Evolutionary conservation across 1,139 yeast genomes (phyloP).

Genomic region (Tardiomyces depauwii): DNA sequence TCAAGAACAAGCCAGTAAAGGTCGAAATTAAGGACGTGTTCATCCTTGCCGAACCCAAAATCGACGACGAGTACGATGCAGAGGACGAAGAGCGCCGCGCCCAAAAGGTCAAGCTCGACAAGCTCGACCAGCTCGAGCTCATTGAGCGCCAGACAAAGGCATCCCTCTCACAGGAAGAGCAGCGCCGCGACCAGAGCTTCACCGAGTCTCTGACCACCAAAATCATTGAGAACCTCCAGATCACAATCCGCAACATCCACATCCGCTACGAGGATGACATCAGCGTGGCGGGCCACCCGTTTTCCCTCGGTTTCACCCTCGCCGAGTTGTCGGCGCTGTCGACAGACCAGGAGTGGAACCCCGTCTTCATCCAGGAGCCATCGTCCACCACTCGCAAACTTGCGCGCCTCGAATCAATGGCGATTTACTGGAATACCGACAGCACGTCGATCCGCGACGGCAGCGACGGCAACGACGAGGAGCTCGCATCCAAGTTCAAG

Average conservation of each 20-base stretch:
- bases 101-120: slow-evolving; percentile 52
- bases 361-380: slow-evolving; percentile 70
- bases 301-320: slow-evolving; percentile 72
- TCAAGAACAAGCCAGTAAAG: slow-evolving; percentile 88
- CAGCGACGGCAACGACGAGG: slow-evolving; percentile 12
- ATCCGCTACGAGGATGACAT: slow-evolving; percentile 70
- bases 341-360: slow-evolving; percentile 75
- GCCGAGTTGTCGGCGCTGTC: slow-evolving; percentile 87
- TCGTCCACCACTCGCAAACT: slow-evolving; percentile 64
- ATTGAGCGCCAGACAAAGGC: slow-evolving; percentile 18
- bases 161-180: slow-evolving; percentile 28
- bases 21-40: slow-evolving; percentile 83
- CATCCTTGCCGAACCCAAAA: slow-evolving; percentile 59
- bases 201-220: slow-evolving; percentile 82
- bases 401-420: slow-evolving; percentile 60
- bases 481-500: slow-evolving; percentile 19
- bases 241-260: slow-evolving; percentile 88
- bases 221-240: slow-evolving; percentile 84
- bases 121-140: slow-evolving; percentile 59
- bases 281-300: slow-evolving; percentile 42
- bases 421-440: slow-evolving; percentile 81
- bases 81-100: slow-evolving; percentile 61
- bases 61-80: slow-evolving; percentile 37
- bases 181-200: slow-evolving; percentile 58
- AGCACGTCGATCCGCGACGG: slow-evolving; percentile 27